Base-by-base conservation (phyloP, 495 filamentous ascomycete genomes). In the Penicillium canescens region DNA sequence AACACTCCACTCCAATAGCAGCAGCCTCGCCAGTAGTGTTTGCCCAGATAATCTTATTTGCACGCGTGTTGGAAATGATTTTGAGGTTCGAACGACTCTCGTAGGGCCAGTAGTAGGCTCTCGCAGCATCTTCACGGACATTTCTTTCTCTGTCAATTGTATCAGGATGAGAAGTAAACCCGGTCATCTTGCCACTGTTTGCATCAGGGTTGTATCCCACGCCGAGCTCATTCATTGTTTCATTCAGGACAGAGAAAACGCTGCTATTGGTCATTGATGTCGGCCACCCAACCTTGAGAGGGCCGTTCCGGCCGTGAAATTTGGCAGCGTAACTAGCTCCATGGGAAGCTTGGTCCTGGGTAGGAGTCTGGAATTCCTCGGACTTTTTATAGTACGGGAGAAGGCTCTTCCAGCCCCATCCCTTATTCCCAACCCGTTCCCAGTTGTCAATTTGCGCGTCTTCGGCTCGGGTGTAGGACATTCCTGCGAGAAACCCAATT, bases 381-480 rank as follows among this genome's bases (percentile, higher is more conserved):
- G 63, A 67, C 52, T 75, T 31, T 23, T 44, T 33, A 52, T 78
- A 80, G 61, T 70, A 80, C 6, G 60, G 69, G 6, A 75, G 65
- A 44, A 80, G 49, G 24, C 73, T 71, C 4, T 69, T 59, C 54
- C 67, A 81, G 3, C 55, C 63, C 66, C 81, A 84, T 42, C 68
- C 66, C 4, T 60, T 24, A 46, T 81, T 73, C 1, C 73, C 79
- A 4, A 70, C 23, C 8, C 73, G 62, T 21, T 71, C 76, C 78
- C 80, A 82, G 16, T 62, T 55, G 46, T 79, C 57, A 44, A 77
- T 74, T 14, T 77, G 67, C 12, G 60, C 57, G 11, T 42, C 41
- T 23, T 44, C 44, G 3, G 40, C 45, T 5, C 67, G 61, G 33
- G 68, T 65, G 37, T 75, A 77, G 6, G 73, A 72, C 67, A 76